These are phyloP conservation scores for Coprinopsis marcescibilis DNA, from an alignment of 768 basidiomycete species.

Conservation along the genomic window DNA sequence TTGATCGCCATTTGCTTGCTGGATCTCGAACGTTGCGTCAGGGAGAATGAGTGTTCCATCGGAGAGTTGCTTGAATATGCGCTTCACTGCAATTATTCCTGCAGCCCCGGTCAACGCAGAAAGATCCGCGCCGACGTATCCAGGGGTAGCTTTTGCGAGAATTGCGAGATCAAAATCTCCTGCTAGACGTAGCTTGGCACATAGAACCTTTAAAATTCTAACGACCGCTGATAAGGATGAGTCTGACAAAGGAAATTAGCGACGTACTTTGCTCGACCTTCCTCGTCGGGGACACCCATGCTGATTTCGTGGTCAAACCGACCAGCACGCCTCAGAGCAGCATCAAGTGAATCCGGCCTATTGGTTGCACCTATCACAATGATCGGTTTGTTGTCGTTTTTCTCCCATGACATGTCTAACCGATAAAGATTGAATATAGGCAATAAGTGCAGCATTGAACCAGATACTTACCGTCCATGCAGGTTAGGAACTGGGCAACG, in stretches of 20 bases:
- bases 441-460: not conserved
- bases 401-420: conserved; percentile 93
- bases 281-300: conserved; percentile 94
- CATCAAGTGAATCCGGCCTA: conserved; percentile 89
- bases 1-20: conserved; percentile 18
- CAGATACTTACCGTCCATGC: conserved; percentile 83
- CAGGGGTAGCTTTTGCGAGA: conserved; percentile 91
- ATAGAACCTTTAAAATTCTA: conserved; percentile 86
- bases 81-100: conserved; percentile 92
- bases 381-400: conserved; percentile 86
- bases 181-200: conserved; percentile 74
- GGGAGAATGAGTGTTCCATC: conserved; percentile 59
- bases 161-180: conserved; percentile 83
- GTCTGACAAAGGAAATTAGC: not conserved
- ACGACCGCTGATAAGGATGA: not conserved
- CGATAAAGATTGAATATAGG: conserved; percentile 1
- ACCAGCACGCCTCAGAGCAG: conserved; percentile 88
- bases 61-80: conserved; percentile 82
- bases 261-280: conserved; percentile 76
- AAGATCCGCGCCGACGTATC: conserved; percentile 95
- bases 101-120: conserved; percentile 88
- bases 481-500: conserved; percentile 94
- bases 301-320: conserved; percentile 97
- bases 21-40: conserved; percentile 21
- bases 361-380: conserved; percentile 97